phyloP scores from a whole-genome alignment of 169 alveolate species.

The Miamiensis avidus region DNA sequence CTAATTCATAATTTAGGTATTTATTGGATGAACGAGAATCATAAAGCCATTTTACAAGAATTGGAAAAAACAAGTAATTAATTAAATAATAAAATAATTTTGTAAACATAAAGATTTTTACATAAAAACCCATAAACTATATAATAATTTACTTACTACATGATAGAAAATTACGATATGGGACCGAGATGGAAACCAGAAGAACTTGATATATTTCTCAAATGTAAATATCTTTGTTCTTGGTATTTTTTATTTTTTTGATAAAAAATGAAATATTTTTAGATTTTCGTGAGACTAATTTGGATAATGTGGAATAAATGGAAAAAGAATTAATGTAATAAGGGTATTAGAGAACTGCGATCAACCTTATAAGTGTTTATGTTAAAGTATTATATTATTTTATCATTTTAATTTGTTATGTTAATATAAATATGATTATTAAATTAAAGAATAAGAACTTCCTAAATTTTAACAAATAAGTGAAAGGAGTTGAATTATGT shows the following conservation, averaged over 20 bases:
- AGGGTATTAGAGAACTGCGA: slow-evolving; percentile 1
- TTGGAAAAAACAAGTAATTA: not conserved
- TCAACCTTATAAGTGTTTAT: slow-evolving; percentile 10
- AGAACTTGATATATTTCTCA: slow-evolving; percentile 15
- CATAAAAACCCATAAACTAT: too few relatives aligned
- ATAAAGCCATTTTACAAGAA: not conserved
- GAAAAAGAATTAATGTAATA: not conserved
- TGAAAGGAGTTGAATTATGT: slow-evolving; percentile 1
- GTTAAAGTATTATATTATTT: slow-evolving; percentile 9
- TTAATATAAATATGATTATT: not conserved
- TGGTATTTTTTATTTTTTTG: not conserved
- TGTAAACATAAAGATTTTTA: too few relatives aligned
- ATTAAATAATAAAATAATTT: too few relatives aligned
- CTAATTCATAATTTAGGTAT: not conserved
- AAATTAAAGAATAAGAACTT: slow-evolving; percentile 17
- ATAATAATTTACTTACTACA: not conserved
- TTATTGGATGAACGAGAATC: not conserved
- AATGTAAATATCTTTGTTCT: slow-evolving; percentile 16
- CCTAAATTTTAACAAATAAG: slow-evolving; percentile 1
- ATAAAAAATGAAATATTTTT: slow-evolving; percentile 3
- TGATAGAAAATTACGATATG: slow-evolving; percentile 10
- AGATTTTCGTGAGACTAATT: slow-evolving; percentile 17
- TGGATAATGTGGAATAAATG: slow-evolving; percentile 21
- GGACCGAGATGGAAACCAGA: slow-evolving; percentile 23
- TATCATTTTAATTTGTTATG: not conserved